phyloP scores from a whole-genome alignment of 352 stramenopile species.

The Phytophthora pisi region DNA sequence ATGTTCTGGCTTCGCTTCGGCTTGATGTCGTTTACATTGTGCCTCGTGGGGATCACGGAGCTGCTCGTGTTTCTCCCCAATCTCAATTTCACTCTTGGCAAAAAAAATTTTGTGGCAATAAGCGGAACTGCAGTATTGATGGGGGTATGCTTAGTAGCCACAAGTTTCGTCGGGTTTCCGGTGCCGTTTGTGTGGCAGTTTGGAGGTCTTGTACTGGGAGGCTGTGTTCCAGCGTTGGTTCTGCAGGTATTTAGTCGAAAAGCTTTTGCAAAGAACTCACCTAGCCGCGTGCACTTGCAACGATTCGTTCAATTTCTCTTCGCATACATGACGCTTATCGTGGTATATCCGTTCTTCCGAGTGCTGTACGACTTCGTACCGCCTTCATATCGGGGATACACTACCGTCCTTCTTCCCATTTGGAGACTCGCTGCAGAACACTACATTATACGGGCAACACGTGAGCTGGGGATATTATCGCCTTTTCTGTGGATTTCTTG shows the following conservation, averaged over 20 bases:
- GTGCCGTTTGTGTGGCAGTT: slow-evolving; percentile 4
- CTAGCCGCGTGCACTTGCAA: background rate
- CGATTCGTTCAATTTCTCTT: background rate
- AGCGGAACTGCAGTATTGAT: background rate
- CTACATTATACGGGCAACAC: background rate
- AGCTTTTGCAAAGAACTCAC: background rate
- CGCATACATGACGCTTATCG: background rate
- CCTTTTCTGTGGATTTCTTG: slow-evolving; percentile 21
- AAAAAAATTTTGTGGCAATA: background rate
- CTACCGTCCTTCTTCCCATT: background rate
- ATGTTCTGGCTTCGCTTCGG: slow-evolving; percentile 7
- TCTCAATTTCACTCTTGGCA: background rate
- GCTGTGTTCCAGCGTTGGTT: background rate
- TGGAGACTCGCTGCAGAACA: slow-evolving; percentile 16
- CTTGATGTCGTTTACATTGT: background rate
- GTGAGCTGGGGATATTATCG: slow-evolving; percentile 8
- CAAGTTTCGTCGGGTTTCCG: slow-evolving; percentile 1
- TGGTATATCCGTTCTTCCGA: slow-evolving; percentile 12
- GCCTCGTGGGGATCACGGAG: background rate
- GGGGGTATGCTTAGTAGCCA: background rate
- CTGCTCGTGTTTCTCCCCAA: background rate
- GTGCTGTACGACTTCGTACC: slow-evolving; percentile 9
- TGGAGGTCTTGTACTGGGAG: background rate
- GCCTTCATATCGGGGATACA: background rate
- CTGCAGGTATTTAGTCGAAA: background rate